Percentiles rank a stretch among this genome's conserved stretches.
phyloP scores from a whole-genome alignment of 768 basidiomycete species.

The Tricholoma terreum region DNA sequence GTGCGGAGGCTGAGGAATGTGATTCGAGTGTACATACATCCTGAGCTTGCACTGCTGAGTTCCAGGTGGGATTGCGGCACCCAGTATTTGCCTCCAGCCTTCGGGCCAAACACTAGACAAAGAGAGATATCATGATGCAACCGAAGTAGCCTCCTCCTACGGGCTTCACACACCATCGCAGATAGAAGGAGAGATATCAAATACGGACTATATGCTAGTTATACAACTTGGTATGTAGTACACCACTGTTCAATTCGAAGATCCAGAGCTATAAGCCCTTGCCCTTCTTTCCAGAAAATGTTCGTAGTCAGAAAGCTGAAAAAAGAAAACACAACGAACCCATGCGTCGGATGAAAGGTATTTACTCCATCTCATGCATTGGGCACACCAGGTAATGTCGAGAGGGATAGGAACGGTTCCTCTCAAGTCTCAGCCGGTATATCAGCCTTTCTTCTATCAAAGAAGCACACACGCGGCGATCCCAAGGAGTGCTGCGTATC shows the following conservation, averaged over 20 bases:
- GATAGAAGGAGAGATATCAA: too few species aligned
- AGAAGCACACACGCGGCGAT: background rate
- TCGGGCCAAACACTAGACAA: background rate
- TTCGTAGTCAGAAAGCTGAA: background rate
- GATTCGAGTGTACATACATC: slow-evolving; percentile 46
- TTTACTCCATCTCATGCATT: background rate
- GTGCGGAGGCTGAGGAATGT: slow-evolving; percentile 70
- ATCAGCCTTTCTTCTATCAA: background rate
- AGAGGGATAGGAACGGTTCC: background rate
- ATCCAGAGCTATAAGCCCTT: slow-evolving; percentile 5
- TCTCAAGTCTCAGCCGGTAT: background rate
- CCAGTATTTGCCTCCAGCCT: background rate
- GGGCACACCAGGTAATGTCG: background rate
- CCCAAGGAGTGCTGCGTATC: background rate
- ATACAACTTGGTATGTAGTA: slow-evolving; percentile 20
- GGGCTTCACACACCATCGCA: too few species aligned
- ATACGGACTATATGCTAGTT: slow-evolving; percentile 9
- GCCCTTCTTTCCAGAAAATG: slow-evolving; percentile 3
- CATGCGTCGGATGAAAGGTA: background rate
- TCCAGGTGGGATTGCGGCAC: too few species aligned
- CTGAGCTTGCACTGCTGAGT: background rate
- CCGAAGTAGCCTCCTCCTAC: too few species aligned
- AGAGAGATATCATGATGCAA: too few species aligned
- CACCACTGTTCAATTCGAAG: slow-evolving; percentile 16
- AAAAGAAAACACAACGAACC: background rate